phyloP scores from a whole-genome alignment of 164 flowering plant genomes.

The Piper longum region DNA sequence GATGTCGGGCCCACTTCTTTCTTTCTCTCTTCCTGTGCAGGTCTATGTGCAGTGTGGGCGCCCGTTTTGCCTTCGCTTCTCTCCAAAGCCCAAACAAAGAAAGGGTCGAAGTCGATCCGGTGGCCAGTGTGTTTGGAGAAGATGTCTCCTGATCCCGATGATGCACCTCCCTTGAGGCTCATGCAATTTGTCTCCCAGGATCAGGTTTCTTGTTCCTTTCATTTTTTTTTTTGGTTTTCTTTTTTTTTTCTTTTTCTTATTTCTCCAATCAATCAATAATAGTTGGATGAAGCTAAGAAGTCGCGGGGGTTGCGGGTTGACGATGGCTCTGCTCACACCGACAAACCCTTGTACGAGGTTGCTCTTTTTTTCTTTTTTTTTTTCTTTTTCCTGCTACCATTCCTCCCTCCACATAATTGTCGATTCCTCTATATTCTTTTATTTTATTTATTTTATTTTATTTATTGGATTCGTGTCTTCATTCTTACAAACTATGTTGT shows the following conservation, averaged over 20 bases:
- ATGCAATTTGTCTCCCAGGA: slow-evolving; percentile 87
- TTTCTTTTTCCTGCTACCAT: not conserved
- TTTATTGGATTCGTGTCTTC: no score
- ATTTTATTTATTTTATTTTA: no score
- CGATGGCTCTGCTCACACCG: slow-evolving; percentile 91
- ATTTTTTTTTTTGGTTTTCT: not conserved
- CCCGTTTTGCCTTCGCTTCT: not conserved
- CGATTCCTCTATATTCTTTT: no score
- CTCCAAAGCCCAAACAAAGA: not conserved
- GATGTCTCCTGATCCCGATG: slow-evolving; percentile 33
- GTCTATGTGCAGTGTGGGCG: no score
- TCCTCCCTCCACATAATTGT: not conserved
- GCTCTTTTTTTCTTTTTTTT: not conserved
- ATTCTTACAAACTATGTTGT: no score
- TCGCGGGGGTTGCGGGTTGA: slow-evolving; percentile 70
- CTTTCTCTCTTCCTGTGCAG: no score
- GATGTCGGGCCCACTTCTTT: no score
- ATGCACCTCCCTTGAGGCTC: slow-evolving; percentile 30
- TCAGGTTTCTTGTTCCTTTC: slow-evolving; percentile 31
- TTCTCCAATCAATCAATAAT: slow-evolving; percentile 9
- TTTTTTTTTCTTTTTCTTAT: no score
- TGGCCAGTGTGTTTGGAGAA: not conserved
- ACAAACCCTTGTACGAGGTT: slow-evolving; percentile 78
- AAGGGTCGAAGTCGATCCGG: not conserved
- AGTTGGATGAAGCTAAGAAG: slow-evolving; percentile 69